phyloP scores from a whole-genome alignment of 441 rosid genomes.

The Viola pubescens region DNA sequence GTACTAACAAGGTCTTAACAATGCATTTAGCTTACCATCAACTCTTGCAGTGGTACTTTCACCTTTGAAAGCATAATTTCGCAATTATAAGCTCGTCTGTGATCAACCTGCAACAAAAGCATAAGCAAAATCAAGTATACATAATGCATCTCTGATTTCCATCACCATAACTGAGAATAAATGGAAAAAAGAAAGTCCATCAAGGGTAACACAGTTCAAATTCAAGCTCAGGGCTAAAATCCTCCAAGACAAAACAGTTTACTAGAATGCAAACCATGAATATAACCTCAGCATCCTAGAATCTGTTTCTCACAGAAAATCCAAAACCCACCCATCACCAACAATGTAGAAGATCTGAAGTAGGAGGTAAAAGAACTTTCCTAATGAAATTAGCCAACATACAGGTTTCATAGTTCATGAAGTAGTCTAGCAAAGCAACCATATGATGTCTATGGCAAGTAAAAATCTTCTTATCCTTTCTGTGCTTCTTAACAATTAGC shows the following conservation, averaged over 20 bases:
- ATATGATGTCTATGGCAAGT: no score
- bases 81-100: slow-evolving; percentile 89
- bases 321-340: not conserved
- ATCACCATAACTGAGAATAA: not conserved
- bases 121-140: not conserved
- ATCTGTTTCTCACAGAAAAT: not conserved
- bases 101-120: slow-evolving; percentile 63
- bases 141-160: not conserved
- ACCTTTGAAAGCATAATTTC: slow-evolving; percentile 99
- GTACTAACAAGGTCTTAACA: slow-evolving; percentile 12
- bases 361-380: no score
- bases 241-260: not conserved
- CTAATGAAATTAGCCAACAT: no score
- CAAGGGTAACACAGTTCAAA: not conserved
- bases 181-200: not conserved
- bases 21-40: slow-evolving; percentile 51
- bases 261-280: not conserved
- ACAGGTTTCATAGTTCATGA: no score
- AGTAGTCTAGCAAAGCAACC: no score
- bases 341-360: not conserved
- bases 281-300: not conserved
- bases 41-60: slow-evolving; percentile 71
- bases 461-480: no score
- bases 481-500: no score
- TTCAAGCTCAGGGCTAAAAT: not conserved